Evolutionary conservation across 2,329 filamentous ascomycete genomes (phyloP).

Genomic region (Aspergillus alliaceus): DNA sequence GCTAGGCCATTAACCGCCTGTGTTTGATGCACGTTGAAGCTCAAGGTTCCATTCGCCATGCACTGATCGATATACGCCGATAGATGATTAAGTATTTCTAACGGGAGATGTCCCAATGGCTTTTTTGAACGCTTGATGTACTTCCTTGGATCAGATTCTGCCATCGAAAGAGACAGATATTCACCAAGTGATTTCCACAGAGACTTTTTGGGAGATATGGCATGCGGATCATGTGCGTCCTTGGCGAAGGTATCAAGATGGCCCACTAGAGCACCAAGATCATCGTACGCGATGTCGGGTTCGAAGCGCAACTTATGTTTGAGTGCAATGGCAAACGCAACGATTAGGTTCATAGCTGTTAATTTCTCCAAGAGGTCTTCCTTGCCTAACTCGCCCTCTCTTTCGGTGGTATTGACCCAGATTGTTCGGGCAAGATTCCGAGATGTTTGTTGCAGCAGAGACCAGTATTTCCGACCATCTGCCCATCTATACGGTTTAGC

Average conservation of each 20-base stretch:
- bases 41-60: constrained; percentile 45
- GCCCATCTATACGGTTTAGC: constrained; percentile 44
- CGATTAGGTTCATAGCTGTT: constrained; percentile 72
- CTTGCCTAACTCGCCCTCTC: constrained; percentile 59
- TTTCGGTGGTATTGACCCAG: constrained; percentile 74
- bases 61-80: constrained; percentile 65
- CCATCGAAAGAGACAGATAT: constrained; percentile 74
- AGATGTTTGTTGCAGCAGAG: constrained; percentile 55
- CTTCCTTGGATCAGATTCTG: constrained; percentile 76
- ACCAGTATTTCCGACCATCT: constrained; percentile 65
- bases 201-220: constrained; percentile 44
- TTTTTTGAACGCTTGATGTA: constrained; percentile 69
- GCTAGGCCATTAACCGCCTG: constrained; percentile 59
- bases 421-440: constrained; percentile 67
- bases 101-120: constrained; percentile 77
- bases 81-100: constrained; percentile 76
- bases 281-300: constrained; percentile 74
- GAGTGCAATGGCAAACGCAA: constrained; percentile 72
- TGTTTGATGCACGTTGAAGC: constrained; percentile 36
- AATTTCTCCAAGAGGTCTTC: constrained; percentile 70
- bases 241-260: constrained; percentile 76
- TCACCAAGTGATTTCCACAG: constrained; percentile 67
- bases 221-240: constrained; percentile 49
- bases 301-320: constrained; percentile 85
- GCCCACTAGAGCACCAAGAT: constrained; percentile 67